Base-by-base conservation (phyloP, 164 flowering plant species). In the Hamamelis virginiana region DNA sequence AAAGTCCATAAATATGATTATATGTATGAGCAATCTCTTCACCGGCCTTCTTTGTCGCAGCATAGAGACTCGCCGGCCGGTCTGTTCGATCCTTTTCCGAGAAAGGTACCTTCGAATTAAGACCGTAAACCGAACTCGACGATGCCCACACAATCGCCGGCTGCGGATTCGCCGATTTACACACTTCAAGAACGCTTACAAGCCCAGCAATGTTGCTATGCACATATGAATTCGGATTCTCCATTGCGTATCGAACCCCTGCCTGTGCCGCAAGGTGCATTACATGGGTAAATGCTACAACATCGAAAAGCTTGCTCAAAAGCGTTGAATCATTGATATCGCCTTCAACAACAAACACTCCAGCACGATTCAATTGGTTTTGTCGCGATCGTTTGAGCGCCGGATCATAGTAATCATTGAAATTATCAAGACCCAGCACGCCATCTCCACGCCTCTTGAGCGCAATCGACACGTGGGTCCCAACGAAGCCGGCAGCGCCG, bases 21-120 rank as follows among this genome's bases (percentile, higher is more conserved):
- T 85, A 85, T 15, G 80, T 77, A 56, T 85, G 86, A 0, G 88
- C 88, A 48, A 85, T 82, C 60, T 33, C 84, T 62, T 85, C 88
- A 13, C 86, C 86, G 9, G 88, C 86, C 64, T 85, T 85, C 76
- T 85, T 85, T 8, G 86, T 83, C 1, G 88, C 88, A 0, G 88
- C 88, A 46, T 85, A 85, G 0, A 85, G 68, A 47, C 88, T 85
- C 8, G 88, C 88, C 0, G 88, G 88, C 5, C 63, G 83, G 44
- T 85, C 88, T 0, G 86, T 85, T 19, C 85, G 63, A 52, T 85
- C 86, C 33, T 71, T 83, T 45, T 85, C 88, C 11, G 85, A 83
- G 57, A 80, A 80, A n/a, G 84, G 84, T 0, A 78, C 76, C 41
- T 78, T 70, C 0, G 76, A 66, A 59, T 80, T 80, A 25, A 80